A percentile compares a stretch with the other conserved stretches of the same genome.
phyloP scores from a whole-genome alignment of 2,329 filamentous ascomycete genomes.

The Fusarium irregulare region DNA sequence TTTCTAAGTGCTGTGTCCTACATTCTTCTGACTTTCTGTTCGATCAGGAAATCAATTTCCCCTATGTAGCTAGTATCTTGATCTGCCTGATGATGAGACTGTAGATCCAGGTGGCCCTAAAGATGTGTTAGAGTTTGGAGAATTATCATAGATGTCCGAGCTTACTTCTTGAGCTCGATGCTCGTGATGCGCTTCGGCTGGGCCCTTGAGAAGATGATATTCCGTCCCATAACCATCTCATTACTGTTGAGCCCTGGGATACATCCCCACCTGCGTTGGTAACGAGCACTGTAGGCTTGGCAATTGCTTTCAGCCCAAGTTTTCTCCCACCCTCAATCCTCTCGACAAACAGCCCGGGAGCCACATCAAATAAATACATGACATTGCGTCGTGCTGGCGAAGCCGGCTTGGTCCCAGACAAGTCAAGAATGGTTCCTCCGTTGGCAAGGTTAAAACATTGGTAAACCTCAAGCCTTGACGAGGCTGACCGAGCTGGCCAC shows the following conservation, averaged over 20 bases:
- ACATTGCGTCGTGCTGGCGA: conserved; percentile 48
- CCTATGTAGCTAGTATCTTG: conserved; percentile 28
- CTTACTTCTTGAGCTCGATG: conserved; percentile 47
- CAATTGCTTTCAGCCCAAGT: conserved; percentile 48
- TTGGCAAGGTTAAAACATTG: conserved; percentile 53
- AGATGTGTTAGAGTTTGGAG: conserved; percentile 47
- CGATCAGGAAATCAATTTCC: background rate
- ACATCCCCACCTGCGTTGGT: conserved; percentile 45
- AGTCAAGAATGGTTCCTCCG: conserved; percentile 47
- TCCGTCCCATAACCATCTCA: conserved; percentile 51
- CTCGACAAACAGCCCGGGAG: conserved; percentile 54
- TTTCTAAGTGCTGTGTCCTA: background rate
- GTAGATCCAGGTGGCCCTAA: conserved; percentile 40
- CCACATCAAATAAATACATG: conserved; percentile 53
- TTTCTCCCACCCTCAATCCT: conserved; percentile 51
- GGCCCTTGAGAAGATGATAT: conserved; percentile 32
- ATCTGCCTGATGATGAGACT: conserved; percentile 33
- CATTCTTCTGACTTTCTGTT: conserved; percentile 15
- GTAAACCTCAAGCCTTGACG: conserved; percentile 52
- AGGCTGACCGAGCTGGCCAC: conserved; percentile 52
- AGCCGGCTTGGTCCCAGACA: conserved; percentile 46
- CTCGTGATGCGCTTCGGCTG: conserved; percentile 36
- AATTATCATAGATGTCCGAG: conserved; percentile 15
- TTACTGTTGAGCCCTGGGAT: conserved; percentile 49
- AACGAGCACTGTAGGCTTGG: conserved; percentile 51